Percentiles rank a stretch among this genome's conserved stretches.
These are phyloP conservation scores for Zygosaccharomyces pseudobailii DNA, from an alignment of 1,139 yeast genomes.

Conservation along the genomic window DNA sequence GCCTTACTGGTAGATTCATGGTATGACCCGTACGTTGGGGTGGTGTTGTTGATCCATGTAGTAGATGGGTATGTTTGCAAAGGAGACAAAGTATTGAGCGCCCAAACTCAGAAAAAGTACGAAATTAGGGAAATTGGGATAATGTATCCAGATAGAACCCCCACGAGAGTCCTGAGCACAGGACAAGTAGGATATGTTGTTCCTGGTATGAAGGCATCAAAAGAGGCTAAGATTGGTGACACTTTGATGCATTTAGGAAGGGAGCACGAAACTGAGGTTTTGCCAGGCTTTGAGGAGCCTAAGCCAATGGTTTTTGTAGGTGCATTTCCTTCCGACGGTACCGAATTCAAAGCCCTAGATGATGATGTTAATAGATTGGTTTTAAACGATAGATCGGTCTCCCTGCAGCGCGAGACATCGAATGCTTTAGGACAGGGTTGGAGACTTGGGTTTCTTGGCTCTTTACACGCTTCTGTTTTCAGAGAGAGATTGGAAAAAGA, in stretches of 20 bases:
- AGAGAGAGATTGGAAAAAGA: slow-evolving; percentile 87
- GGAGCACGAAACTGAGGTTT: slow-evolving; percentile 55
- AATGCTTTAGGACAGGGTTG: slow-evolving; percentile 96
- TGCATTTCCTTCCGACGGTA: slow-evolving; percentile 95
- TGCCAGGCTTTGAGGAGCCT: slow-evolving; percentile 94
- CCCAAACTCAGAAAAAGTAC: slow-evolving; percentile 68
- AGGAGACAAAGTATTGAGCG: slow-evolving; percentile 73
- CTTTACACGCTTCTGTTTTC: slow-evolving; percentile 91
- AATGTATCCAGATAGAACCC: slow-evolving; percentile 82
- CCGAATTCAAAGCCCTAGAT: slow-evolving; percentile 82
- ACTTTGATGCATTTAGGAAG: slow-evolving; percentile 72
- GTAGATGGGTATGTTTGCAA: slow-evolving; percentile 75
- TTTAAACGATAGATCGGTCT: slow-evolving; percentile 85
- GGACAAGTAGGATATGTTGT: slow-evolving; percentile 95
- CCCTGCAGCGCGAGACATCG: slow-evolving; percentile 84
- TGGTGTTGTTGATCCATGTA: slow-evolving; percentile 77
- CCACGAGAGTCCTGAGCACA: slow-evolving; percentile 60
- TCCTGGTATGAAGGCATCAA: slow-evolving; percentile 87
- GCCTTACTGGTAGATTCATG: slow-evolving; percentile 90
- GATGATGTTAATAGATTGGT: slow-evolving; percentile 87
- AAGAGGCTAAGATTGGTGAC: slow-evolving; percentile 89
- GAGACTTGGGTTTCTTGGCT: slow-evolving; percentile 93
- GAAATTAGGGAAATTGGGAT: slow-evolving; percentile 92
- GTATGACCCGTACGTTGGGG: slow-evolving; percentile 93
- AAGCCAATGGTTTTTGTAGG: slow-evolving; percentile 99